These are phyloP conservation scores for Polygonum aviculare DNA, from an alignment of 148 eudicot genomes.

Conservation along the genomic window DNA sequence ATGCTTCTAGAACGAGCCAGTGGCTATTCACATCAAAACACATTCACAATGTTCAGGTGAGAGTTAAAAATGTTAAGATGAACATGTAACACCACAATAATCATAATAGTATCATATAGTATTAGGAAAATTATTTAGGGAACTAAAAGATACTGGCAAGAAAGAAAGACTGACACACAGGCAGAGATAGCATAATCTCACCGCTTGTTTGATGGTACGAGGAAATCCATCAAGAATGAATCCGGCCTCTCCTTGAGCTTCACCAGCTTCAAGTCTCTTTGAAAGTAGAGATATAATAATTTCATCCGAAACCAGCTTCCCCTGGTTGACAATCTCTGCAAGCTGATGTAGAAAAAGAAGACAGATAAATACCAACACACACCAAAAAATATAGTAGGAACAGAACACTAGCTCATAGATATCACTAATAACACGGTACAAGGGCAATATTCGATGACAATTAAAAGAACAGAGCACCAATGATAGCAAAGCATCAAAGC, in stretches of 20 bases:
- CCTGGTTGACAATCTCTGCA: conserved; percentile 87
- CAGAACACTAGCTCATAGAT: too few species aligned
- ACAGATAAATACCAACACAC: not conserved
- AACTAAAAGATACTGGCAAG: not conserved
- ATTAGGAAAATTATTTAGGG: not conserved
- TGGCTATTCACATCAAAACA: not conserved
- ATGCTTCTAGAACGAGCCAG: not conserved
- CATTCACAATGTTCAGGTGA: not conserved
- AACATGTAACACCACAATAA: not conserved
- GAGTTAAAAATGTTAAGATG: not conserved
- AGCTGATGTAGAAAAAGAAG: conserved; percentile 38
- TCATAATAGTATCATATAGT: too few species aligned
- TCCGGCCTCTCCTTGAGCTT: conserved; percentile 83
- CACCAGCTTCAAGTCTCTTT: conserved; percentile 90
- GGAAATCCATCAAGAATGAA: conserved; percentile 99
- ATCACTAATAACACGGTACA: not conserved
- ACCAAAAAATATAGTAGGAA: not conserved
- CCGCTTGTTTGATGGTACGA: conserved; percentile 96
- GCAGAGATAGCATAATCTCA: too few species aligned
- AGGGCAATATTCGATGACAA: not conserved
- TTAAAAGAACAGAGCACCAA: too few species aligned
- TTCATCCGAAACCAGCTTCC: conserved; percentile 93
- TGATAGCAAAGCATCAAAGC: too few species aligned
- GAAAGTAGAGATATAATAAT: conserved; percentile 72
- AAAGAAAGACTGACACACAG: too few species aligned